Conservation (phyloP, 768 basidiomycete species). For the Termitomyces eurrhizus region DNA sequence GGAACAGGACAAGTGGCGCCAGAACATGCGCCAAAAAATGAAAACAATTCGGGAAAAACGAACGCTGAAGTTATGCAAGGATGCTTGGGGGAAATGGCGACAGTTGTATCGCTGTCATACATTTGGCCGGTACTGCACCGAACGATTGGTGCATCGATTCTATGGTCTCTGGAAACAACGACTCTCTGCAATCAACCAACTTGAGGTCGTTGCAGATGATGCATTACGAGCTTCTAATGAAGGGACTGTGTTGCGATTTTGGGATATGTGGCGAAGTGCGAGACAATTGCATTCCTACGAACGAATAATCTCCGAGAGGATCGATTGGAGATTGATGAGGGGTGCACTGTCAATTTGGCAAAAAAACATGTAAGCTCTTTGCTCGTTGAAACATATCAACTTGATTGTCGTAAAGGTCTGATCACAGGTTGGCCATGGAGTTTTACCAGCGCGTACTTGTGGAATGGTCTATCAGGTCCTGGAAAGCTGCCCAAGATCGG, state of each 20-base stretch:
- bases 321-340: conserved; percentile 45
- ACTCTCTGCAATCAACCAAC: conserved; percentile 34
- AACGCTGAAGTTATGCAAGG: conserved; percentile 48
- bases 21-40: conserved; percentile 72
- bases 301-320: conserved; percentile 37
- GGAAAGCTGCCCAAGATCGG: conserved; percentile 50
- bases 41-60: conserved; percentile 52
- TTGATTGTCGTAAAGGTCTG: conserved; percentile 31
- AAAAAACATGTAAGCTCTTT: conserved; percentile 19
- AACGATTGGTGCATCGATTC: conserved; percentile 38
- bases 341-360: conserved; percentile 51
- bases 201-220: conserved; percentile 49
- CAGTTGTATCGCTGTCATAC: conserved; percentile 49
- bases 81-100: conserved; percentile 67
- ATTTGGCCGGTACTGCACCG: conserved; percentile 47
- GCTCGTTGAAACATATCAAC: neutral
- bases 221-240: conserved; percentile 36
- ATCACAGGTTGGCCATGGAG: conserved; percentile 37
- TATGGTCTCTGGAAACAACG: conserved; percentile 52
- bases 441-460: conserved; percentile 39
- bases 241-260: conserved; percentile 35
- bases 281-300: conserved; percentile 43
- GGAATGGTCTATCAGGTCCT: conserved; percentile 45
- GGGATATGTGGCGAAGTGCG: conserved; percentile 55
- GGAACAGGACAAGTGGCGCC: conserved; percentile 56